Percentiles rank a stretch among this genome's conserved stretches.
Conservation (phyloP, 495 filamentous ascomycete genomes). For the Rusavskia elegans region DNA sequence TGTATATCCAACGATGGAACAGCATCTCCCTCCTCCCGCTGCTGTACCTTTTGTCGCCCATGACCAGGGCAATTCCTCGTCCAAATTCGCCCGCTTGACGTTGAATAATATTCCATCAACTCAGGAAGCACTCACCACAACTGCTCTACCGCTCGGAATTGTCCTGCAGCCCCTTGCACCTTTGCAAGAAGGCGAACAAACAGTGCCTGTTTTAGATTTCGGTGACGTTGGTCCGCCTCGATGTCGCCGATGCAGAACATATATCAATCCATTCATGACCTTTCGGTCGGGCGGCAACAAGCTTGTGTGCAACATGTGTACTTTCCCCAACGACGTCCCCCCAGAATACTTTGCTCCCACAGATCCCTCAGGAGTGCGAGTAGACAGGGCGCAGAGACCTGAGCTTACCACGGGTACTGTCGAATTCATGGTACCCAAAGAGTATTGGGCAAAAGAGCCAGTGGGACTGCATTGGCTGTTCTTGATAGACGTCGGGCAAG, state of each 20-base stretch:
- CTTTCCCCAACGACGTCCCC: constrained; percentile 87
- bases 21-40: constrained; percentile 76
- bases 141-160: constrained; percentile 72
- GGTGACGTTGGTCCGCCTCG: constrained; percentile 81
- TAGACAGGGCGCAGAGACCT: constrained; percentile 78
- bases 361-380: constrained; percentile 70
- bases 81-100: constrained; percentile 80
- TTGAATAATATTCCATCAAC: constrained; percentile 82
- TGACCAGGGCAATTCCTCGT: constrained; percentile 94
- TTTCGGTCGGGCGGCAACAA: constrained; percentile 89
- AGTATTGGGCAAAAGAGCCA: constrained; percentile 95
- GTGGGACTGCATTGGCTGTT: constrained; percentile 80
- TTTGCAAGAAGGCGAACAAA: constrained; percentile 67
- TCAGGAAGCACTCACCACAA: constrained; percentile 61
- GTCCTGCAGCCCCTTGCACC: constrained; percentile 79
- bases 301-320: constrained; percentile 97
- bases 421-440: constrained; percentile 91
- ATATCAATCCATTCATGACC: constrained; percentile 98
- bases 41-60: constrained; percentile 79
- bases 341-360: constrained; percentile 86
- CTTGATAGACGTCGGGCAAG: constrained; percentile 80
- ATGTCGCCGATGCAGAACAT: constrained; percentile 84
- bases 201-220: constrained; percentile 89
- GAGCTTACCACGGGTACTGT: constrained; percentile 85
- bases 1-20: constrained; percentile 87